Percentiles rank a stretch among this genome's conserved stretches.
Evolutionary conservation across 495 filamentous ascomycete genomes (phyloP).

Genomic region (Chaetomium fimeti): DNA sequence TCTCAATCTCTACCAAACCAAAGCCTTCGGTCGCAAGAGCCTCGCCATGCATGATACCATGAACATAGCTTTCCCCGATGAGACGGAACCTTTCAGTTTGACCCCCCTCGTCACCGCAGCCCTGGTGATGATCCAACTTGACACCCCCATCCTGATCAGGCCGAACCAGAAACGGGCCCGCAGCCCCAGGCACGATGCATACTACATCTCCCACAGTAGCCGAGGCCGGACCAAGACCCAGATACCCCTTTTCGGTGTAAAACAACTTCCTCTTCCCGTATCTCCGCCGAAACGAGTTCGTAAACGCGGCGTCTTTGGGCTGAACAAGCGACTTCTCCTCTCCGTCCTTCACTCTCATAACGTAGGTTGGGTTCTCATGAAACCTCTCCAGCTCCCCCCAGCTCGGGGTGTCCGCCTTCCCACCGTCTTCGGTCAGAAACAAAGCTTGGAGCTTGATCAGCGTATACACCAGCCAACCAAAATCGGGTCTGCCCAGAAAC

Average conservation of each 20-base stretch:
- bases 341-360: slow-evolving; percentile 13
- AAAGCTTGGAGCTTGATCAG: slow-evolving; percentile 16
- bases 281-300: slow-evolving; percentile 10
- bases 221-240: slow-evolving; percentile 10
- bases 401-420: slow-evolving; percentile 11
- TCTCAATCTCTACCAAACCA: slow-evolving; percentile 5
- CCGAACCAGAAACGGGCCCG: slow-evolving; percentile 11
- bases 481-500: slow-evolving; percentile 5
- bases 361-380: slow-evolving; percentile 9
- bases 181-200: slow-evolving; percentile 12
- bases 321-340: slow-evolving; percentile 2
- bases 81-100: neutral
- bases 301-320: slow-evolving; percentile 8
- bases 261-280: slow-evolving; percentile 19
- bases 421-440: slow-evolving; percentile 12
- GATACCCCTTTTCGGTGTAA: slow-evolving; percentile 18
- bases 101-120: neutral
- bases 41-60: slow-evolving; percentile 20
- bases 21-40: neutral
- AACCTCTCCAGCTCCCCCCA: slow-evolving; percentile 19
- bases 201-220: slow-evolving; percentile 10
- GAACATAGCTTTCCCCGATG: slow-evolving; percentile 17
- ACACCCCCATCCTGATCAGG: neutral
- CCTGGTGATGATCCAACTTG: neutral
- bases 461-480: slow-evolving; percentile 18